Base-by-base conservation (phyloP, 2,329 filamentous ascomycete genomes). In the Pezicula radicicola region DNA sequence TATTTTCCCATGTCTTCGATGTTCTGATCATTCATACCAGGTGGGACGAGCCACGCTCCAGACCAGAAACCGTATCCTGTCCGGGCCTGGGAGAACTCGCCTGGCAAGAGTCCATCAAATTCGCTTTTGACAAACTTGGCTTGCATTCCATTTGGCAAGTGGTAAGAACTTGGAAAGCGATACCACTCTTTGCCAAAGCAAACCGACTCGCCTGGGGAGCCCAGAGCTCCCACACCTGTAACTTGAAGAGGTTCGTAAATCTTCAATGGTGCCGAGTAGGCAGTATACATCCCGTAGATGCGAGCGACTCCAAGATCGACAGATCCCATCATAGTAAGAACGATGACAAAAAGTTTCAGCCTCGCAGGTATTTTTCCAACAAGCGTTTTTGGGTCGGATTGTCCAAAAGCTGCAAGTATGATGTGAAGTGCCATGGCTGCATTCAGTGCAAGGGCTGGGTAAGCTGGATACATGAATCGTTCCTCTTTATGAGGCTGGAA, bases 121-220 rank as follows among this genome's bases (percentile, higher is more conserved):
- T 94, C 91, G 61, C 90, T 96, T 59, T 88, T 89, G 61, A 99
- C 76, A 64, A 97, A 99, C 61, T 94, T 96, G 61, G 89, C 88
- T 58, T 83, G 86, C 75, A 94, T 89, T 46, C 83, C 81, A n/a
- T 85, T 76, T 0, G 94, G 93, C 3, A 99, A 76, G 67, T 94
- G 91, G 73, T 91, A 97, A 0, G 92, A 95, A 1, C 89, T 93
- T 1, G 94, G 93, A 66, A 97, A 97, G 35, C 94, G 89, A 69
- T 99, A 97, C 94, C 94, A 99, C 67, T 99, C 94, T 68, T 97
- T 99, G 27, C 90, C 91, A 37, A 96, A 81, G 68, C 94, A 99
- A 3, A 99, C 83, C 16, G 78, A 84, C 56, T 90, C 87, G 15
- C 85, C 88, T 2, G 73, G 67, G 0, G 73, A 70, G 2, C 83